Percentiles rank a stretch among this genome's conserved stretches.
Conservation (phyloP, 2,329 filamentous ascomycete species). For the Penicillium nordicum region DNA sequence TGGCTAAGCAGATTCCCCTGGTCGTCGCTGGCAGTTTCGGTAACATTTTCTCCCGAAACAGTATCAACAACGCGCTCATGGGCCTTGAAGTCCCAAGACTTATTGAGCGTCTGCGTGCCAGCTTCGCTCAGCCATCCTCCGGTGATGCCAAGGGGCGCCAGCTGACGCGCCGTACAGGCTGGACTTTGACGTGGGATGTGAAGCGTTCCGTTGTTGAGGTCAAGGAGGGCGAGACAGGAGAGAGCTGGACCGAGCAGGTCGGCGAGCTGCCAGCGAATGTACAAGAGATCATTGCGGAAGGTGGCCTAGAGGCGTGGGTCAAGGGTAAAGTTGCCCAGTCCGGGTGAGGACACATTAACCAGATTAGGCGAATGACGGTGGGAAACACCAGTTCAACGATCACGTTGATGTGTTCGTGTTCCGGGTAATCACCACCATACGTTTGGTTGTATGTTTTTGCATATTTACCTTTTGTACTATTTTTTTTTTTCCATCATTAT, state of each 20-base stretch:
- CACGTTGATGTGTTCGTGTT: not conserved
- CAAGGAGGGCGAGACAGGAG: constrained; percentile 64
- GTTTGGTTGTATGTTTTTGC: not conserved
- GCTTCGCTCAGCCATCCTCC: constrained; percentile 7
- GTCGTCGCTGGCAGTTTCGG: constrained; percentile 40
- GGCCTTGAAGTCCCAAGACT: constrained; percentile 39
- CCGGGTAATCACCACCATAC: not conserved
- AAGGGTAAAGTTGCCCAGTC: constrained; percentile 47
- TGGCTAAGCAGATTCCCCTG: constrained; percentile 37
- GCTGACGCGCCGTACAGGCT: constrained; percentile 40
- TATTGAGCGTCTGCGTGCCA: constrained; percentile 33
- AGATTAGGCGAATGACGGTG: not conserved
- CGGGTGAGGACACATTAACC: not conserved
- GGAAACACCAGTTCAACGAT: not conserved
- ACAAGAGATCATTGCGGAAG: constrained; percentile 75
- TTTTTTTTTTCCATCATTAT: not conserved
- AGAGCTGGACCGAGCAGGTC: constrained; percentile 74
- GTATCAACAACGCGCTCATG: constrained; percentile 44
- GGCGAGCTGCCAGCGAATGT: constrained; percentile 81
- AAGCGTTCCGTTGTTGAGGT: constrained; percentile 66
- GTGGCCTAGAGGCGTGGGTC: constrained; percentile 80
- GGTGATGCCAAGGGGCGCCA: constrained; percentile 13
- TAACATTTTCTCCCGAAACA: constrained; percentile 40
- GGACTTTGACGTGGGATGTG: constrained; percentile 81
- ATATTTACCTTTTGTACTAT: not conserved